Evolutionary conservation across 768 basidiomycete genomes (phyloP), one percentile per base, ranked within the genome.

Genomic region (Mycena floridula): DNA sequence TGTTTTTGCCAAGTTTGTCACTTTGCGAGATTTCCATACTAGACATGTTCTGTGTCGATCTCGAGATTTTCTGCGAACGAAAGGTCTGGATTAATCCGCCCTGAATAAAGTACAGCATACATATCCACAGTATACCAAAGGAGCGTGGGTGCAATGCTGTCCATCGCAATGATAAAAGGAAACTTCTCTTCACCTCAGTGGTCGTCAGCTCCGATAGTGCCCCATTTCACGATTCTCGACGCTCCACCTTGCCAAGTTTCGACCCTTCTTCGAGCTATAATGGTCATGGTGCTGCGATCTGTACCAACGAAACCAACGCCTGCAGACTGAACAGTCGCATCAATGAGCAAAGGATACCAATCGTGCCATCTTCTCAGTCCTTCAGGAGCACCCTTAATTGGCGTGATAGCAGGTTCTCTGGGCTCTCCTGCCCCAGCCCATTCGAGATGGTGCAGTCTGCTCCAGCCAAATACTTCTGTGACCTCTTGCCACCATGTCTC

Each of bases 301-400:
- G 84, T 87, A 7, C 85, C 87, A 12, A 89, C 76, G 54, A 89
- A 82, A 2, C 84, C 87, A 9, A 68, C 57, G 18, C 79, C 85
- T 28, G 63, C 64, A 0, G 82, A 82, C 54, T 89, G 87, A 45
- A 86, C 75, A 7, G 76, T 79, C 3, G 83, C 82, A 54, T 88
- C 85, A 41, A 88, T 72, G 40, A 89, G 61, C n/a, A 83, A 63
- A 11, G 84, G 81, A 59, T 85, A 82, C 82, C 84, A 84, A 51
- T 18, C 16, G 38, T 40, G 42, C 18, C n/a, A 39, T 5, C 38
- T 13, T 7, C 18, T 35, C 7, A 35, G 7, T 35, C 32, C 32
- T 7, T 35, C 32, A 15, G 32, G 32, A 15, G 32, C 32, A 35
- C 32, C 32, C 18, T 35, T 7, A 18, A 35, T 7, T 4, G 32